A percentile compares a stretch with the other conserved stretches of the same genome.
Conservation (phyloP, 305 asterid species). For the Fraxinus latifolia region DNA sequence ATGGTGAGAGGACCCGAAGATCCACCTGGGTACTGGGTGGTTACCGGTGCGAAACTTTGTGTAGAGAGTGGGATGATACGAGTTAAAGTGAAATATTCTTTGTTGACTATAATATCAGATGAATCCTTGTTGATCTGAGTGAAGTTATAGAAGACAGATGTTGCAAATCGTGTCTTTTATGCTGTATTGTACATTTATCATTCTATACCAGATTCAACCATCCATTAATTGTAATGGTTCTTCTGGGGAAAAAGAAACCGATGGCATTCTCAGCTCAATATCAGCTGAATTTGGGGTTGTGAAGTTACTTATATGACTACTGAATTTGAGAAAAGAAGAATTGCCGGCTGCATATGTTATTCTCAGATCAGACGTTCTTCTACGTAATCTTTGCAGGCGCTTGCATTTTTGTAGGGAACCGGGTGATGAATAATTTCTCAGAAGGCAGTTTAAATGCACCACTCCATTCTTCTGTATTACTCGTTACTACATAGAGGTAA, state of each 20-base stretch:
- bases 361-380: neutral
- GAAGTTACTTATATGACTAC: neutral
- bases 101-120: conserved; percentile 68
- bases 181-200: conserved; percentile 21
- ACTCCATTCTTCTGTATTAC: neutral
- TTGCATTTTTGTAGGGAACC: neutral
- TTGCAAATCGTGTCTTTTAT: conserved; percentile 16
- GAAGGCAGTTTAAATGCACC: neutral
- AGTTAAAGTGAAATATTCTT: conserved; percentile 65
- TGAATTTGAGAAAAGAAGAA: neutral
- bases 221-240: neutral
- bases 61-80: conserved; percentile 72
- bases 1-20: conserved; percentile 87
- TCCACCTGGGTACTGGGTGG: conserved; percentile 88
- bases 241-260: neutral
- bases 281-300: neutral
- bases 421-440: neutral
- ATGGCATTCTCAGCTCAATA: neutral
- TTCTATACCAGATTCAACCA: conserved; percentile 8
- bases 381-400: neutral
- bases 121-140: conserved; percentile 58
- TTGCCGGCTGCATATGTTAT: neutral
- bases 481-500: neutral
- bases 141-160: neutral
- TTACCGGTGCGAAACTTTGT: conserved; percentile 81